These are phyloP conservation scores for Xylaria sp. DNA, from an alignment of 2,329 filamentous ascomycete genomes.

Conservation along the genomic window DNA sequence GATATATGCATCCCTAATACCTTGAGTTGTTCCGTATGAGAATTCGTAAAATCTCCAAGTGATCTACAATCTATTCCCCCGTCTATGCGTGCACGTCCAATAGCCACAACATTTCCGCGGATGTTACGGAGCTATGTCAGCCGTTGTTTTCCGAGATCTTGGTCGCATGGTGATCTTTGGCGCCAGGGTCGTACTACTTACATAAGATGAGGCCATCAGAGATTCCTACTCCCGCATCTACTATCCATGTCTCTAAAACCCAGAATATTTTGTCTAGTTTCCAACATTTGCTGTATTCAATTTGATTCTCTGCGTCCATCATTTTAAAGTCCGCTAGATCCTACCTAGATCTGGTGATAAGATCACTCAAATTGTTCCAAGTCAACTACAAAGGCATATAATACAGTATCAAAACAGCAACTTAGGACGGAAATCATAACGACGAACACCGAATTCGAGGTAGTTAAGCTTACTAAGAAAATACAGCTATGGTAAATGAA, in stretches of 20 bases:
- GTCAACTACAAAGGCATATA: neutral
- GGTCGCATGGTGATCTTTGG: no score
- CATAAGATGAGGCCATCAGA: neutral
- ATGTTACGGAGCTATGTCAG: neutral
- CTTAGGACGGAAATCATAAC: neutral
- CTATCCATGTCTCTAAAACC: neutral
- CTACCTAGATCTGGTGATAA: neutral
- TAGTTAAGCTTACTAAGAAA: neutral
- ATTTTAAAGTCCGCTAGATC: neutral
- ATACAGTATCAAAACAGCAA: neutral
- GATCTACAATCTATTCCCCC: no score
- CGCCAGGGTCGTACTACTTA: neutral
- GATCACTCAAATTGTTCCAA: no score
- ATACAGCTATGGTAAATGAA: neutral
- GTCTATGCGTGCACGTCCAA: no score
- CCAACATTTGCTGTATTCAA: neutral
- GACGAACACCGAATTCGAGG: neutral
- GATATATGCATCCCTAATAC: no score
- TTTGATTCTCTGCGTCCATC: neutral
- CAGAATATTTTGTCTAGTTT: neutral
- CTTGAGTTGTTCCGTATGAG: no score
- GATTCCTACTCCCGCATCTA: neutral
- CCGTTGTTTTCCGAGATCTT: neutral
- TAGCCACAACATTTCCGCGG: neutral
- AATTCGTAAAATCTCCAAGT: no score